Base-by-base conservation (phyloP, 2,329 filamentous ascomycete species). In the Dactylellina drechsleri region DNA sequence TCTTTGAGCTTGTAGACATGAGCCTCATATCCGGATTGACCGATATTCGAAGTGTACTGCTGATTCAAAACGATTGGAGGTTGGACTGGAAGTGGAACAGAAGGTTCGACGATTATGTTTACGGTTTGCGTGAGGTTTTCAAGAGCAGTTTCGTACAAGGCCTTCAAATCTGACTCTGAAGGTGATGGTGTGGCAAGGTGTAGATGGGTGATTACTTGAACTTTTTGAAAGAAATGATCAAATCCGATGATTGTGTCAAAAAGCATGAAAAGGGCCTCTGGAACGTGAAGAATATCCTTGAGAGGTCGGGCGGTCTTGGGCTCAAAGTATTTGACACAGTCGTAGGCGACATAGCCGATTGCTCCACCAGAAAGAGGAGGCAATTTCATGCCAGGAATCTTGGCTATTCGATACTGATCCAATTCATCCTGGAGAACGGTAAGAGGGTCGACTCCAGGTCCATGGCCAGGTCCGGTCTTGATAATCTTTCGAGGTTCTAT, bases 321-420 rank as follows among this genome's bases (percentile, higher is more conserved):
- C 85, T 99, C 95, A 79, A 99, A 99, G 83, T 98, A 98, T 80
- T 90, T 90, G 79, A 99, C 92, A 82, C 95, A 99, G 82, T 99
- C 95, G 81, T 99, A 99, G 62, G 93, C 93, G 4, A 98, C 92
- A 82, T 98, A 99, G 73, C 95, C 95, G 79, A 99, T 92, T 12
- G 93, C 95, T 58, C 95, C 95, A 47, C 93, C 95, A 0, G 92
- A 92, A 83, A 99, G 85, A 26, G 92, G 91, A 60, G 95, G 95
- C 43, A 99, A 86, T 79, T 87, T 87, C 80, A 98, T 84, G 0
- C 90, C 92, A 0, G 95, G 93, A 2, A 99, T 88, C 47, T 91
- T 87, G 40, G 93, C 91, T 77, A 97, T 92, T 26, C 92, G 87
- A 82, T 89, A 91, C 80, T 91, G 86, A 16, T 88, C 86, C 52